A percentile compares a stretch with the other conserved stretches of the same genome.
Evolutionary conservation across 306 rosid species (phyloP).

Genomic region (Cucurbita argyrosperma): DNA sequence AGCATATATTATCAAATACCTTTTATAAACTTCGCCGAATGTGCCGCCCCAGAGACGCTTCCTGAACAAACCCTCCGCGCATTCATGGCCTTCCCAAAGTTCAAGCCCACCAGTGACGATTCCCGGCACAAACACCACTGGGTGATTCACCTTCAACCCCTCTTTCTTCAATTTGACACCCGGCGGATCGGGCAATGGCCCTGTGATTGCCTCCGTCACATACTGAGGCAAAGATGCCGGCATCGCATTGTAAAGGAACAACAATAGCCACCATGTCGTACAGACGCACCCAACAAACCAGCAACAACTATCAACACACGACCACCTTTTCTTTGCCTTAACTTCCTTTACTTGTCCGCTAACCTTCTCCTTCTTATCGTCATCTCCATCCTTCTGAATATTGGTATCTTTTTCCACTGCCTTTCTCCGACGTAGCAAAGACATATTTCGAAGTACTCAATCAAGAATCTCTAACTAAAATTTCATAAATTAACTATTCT

Average conservation of each 20-base stretch:
- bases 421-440: slow-evolving; percentile 45
- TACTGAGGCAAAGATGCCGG: slow-evolving; percentile 67
- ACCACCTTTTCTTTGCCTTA: slow-evolving; percentile 30
- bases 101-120: slow-evolving; percentile 79
- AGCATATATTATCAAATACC: slow-evolving; percentile 20
- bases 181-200: slow-evolving; percentile 71
- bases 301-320: slow-evolving; percentile 60
- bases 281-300: slow-evolving; percentile 65
- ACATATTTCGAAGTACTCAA: slow-evolving; percentile 22
- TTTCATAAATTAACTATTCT: not conserved
- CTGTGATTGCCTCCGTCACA: slow-evolving; percentile 55
- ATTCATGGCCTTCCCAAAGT: slow-evolving; percentile 72
- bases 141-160: slow-evolving; percentile 51
- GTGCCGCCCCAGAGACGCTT: slow-evolving; percentile 80
- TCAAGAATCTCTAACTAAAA: not conserved
- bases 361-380: not conserved
- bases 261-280: slow-evolving; percentile 55
- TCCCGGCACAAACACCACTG: slow-evolving; percentile 75
- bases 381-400: slow-evolving; percentile 11
- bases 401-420: slow-evolving; percentile 23
- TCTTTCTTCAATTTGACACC: slow-evolving; percentile 58
- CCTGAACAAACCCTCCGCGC: slow-evolving; percentile 62
- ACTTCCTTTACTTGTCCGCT: slow-evolving; percentile 5
- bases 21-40: slow-evolving; percentile 66
- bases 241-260: slow-evolving; percentile 54